These are phyloP conservation scores for Papiliotrema fonsecae DNA, from an alignment of 1,284 basidiomycete species.

Conservation along the genomic window DNA sequence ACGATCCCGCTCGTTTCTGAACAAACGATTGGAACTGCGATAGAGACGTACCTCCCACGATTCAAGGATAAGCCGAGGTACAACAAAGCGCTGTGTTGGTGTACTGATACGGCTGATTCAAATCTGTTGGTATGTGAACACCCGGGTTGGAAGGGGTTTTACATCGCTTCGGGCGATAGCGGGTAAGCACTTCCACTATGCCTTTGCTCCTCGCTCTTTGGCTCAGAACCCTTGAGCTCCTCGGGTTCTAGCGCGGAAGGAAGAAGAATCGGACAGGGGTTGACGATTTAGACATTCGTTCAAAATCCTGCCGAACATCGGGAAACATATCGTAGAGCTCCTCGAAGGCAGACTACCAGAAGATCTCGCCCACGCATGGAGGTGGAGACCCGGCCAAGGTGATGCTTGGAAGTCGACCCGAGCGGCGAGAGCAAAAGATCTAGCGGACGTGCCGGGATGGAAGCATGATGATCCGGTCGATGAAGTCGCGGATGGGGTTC, in stretches of 20 bases:
- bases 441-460: slow-evolving; percentile 33
- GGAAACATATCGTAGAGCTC: slow-evolving; percentile 40
- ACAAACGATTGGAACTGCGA: slow-evolving; percentile 20
- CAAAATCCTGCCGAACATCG: slow-evolving; percentile 48
- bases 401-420: slow-evolving; percentile 18
- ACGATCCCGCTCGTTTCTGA: slow-evolving; percentile 32
- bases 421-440: slow-evolving; percentile 22
- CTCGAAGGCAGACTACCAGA: slow-evolving; percentile 38
- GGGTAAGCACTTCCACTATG: slow-evolving; percentile 9
- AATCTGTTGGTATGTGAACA: slow-evolving; percentile 34
- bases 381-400: slow-evolving; percentile 39
- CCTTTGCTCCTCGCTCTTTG: not conserved
- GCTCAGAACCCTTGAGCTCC: too few relatives aligned
- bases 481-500: too few relatives aligned
- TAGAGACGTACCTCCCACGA: slow-evolving; percentile 33
- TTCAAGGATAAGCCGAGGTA: slow-evolving; percentile 27
- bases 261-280: too few relatives aligned
- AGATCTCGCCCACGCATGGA: slow-evolving; percentile 22
- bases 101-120: slow-evolving; percentile 39
- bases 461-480: too few relatives aligned
- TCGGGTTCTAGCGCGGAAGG: too few relatives aligned
- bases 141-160: slow-evolving; percentile 30
- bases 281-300: slow-evolving; percentile 30
- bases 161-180: slow-evolving; percentile 36
- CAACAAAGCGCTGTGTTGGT: slow-evolving; percentile 43